Evolutionary conservation across 495 filamentous ascomycete species (phyloP).

Genomic region (Bombardia bombarda): DNA sequence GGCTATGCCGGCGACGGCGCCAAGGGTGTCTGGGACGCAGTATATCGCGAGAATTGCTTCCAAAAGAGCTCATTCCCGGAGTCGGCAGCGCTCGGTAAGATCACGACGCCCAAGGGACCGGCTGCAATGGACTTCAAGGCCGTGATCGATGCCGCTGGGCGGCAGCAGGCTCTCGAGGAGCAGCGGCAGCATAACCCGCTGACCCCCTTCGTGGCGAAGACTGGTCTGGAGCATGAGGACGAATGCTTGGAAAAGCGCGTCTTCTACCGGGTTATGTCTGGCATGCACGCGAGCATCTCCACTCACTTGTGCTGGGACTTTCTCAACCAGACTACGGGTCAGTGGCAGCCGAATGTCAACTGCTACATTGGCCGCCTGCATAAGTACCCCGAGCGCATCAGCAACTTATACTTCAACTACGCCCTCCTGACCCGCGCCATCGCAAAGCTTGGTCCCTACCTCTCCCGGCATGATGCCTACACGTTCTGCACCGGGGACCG

Average conservation of each 20-base stretch:
- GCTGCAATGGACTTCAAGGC: constrained; percentile 79
- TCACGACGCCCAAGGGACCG: constrained; percentile 39
- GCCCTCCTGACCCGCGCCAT: constrained; percentile 84
- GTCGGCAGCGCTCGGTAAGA: constrained; percentile 34
- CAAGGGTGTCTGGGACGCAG: constrained; percentile 87
- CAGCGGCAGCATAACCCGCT: constrained; percentile 45
- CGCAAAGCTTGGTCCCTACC: constrained; percentile 79
- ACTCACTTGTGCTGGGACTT: constrained; percentile 96
- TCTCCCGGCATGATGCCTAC: constrained; percentile 51
- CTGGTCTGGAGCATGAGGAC: constrained; percentile 67
- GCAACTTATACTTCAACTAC: constrained; percentile 99
- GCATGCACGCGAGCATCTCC: constrained; percentile 96
- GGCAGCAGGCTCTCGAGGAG: constrained; percentile 47
- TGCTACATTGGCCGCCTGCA: constrained; percentile 86
- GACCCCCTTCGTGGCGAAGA: constrained; percentile 40
- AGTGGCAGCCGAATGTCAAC: constrained; percentile 85
- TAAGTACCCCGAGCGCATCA: constrained; percentile 78
- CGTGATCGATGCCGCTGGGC: constrained; percentile 65
- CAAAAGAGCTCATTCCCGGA: constrained; percentile 55
- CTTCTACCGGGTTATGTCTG: constrained; percentile 88
- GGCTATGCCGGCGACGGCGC: constrained; percentile 81
- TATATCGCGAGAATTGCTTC: constrained; percentile 97
- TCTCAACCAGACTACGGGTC: constrained; percentile 86
- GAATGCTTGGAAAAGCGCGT: constrained; percentile 96
- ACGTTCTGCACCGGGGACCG: constrained; percentile 88